phyloP scores from a whole-genome alignment of 768 basidiomycete species.

The Tephrocybe sp. region DNA sequence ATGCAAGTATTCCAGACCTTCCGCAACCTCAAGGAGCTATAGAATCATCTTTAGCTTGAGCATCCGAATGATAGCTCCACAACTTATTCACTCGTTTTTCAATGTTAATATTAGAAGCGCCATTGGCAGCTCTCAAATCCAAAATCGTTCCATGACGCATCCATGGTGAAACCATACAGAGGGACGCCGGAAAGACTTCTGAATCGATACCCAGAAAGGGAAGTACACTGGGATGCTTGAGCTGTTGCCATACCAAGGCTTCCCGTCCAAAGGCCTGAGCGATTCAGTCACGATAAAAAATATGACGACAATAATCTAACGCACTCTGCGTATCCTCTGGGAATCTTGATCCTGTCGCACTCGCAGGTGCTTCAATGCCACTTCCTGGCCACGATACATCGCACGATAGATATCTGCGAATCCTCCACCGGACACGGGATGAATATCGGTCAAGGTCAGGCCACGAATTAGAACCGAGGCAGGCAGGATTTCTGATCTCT shows the following conservation, averaged over 20 bases:
- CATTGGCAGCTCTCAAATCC: conserved; percentile 17
- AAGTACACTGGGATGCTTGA: conserved; percentile 25
- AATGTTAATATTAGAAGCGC: conserved; percentile 16
- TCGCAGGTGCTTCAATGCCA: conserved; percentile 16
- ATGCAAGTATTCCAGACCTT: conserved; percentile 22
- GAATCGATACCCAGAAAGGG: conserved; percentile 25
- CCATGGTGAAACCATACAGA: conserved; percentile 28
- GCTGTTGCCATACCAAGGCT: conserved; percentile 24
- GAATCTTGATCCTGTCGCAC: conserved; percentile 18
- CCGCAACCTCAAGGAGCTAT: conserved; percentile 20
- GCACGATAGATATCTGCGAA: conserved; percentile 19
- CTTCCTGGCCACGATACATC: conserved; percentile 16
- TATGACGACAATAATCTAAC: background rate
- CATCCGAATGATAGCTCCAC: background rate
- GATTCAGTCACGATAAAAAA: background rate
- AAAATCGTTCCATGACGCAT: conserved; percentile 25
- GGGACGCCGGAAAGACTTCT: conserved; percentile 17
- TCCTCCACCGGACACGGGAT: conserved; percentile 17
- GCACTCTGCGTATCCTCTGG: conserved; percentile 13
- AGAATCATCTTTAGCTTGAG: background rate
- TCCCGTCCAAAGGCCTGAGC: conserved; percentile 24
- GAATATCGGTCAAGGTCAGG: conserved; percentile 9
- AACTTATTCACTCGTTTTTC: conserved; percentile 10
- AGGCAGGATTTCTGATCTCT: conserved; percentile 17
- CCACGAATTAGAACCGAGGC: conserved; percentile 16